Base-by-base conservation (phyloP, 2,329 filamentous ascomycete species). In the Pezizomycotina sp. region DNA sequence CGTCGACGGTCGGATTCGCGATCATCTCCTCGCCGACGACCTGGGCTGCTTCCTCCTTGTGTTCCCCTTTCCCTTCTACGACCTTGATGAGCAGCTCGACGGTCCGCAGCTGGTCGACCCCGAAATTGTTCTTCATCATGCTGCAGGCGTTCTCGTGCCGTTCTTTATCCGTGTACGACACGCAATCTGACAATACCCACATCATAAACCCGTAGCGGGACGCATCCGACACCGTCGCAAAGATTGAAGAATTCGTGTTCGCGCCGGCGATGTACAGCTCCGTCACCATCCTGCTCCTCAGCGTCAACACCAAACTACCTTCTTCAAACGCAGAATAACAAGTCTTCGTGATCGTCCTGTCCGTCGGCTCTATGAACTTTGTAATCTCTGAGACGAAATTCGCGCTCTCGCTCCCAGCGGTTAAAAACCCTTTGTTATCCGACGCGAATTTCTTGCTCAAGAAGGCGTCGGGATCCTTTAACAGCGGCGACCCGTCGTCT, bases 211-310 rank as follows among this genome's bases (percentile, higher is more conserved):
- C 89, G 56, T 93, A 78, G 13, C 77, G 71, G 2, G 81, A 84
- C 7, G 86, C 89, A 53, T 93, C 89, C 45, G 92, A 65, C 3
- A 83, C 83, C 1, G 86, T 93, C 5, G 89, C 86, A 53, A 89
- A 83, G 29, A 95, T 74, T 20, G 83, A 84, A 22, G 91, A 63
- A 51, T 95, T 93, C 27, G 77, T 80, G 31, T 92, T 66, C 27
- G 78, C 77, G 14, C 89, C 89, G 52, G 80, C 91, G 15, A 95
- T 69, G 57, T 79, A 93, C 8, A 98, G 62, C 51, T 93, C 79
- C 2, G 83, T 59, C n/a, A 55, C 50, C 36, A 63, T 58, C 32
- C 57, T 60, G 13, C 51, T 52, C 23, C 62, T 60, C 31, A 58
- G 56, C 3, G 49, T 55, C 8, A 51, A 50, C 5, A 95, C 65